Conservation (phyloP, 306 rosid genomes). For the Cyamopsis tetragonoloba region DNA sequence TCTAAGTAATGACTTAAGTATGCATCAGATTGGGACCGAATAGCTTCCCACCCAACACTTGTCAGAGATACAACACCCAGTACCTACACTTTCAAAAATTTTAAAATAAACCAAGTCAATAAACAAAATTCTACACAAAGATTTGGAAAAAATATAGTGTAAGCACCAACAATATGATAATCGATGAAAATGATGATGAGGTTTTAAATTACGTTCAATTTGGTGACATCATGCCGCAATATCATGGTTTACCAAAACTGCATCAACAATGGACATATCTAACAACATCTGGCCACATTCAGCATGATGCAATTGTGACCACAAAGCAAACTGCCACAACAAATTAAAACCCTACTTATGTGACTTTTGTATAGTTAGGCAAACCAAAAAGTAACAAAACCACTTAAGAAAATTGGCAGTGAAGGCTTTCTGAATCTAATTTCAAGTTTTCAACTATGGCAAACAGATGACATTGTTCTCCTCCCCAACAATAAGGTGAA, state of each 20-base stretch:
- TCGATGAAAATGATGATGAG: not conserved
- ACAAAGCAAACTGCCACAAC: too few species aligned
- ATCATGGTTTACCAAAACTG: too few species aligned
- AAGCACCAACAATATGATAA: not conserved
- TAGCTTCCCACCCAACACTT: not conserved
- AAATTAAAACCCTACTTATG: too few species aligned
- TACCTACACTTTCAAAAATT: not conserved
- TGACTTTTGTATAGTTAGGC: not conserved
- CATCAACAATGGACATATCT: too few species aligned
- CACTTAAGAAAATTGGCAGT: not conserved
- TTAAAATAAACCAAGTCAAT: not conserved
- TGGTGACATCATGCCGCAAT: too few species aligned
- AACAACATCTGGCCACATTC: too few species aligned
- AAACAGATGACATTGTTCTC: constrained; percentile 7
- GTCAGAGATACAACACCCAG: not conserved
- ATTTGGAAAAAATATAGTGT: not conserved
- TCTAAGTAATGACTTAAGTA: not conserved
- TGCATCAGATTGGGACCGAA: not conserved
- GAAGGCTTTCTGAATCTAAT: constrained; percentile 19
- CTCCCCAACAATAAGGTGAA: constrained; percentile 12
- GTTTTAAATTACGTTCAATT: too few species aligned
- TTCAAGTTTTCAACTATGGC: constrained; percentile 5
- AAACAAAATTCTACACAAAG: not conserved
- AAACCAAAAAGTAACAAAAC: not conserved
- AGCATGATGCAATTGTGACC: too few species aligned